These are phyloP conservation scores for Fusarium sarcochroum DNA, from an alignment of 2,329 filamentous ascomycete genomes.

Conservation along the genomic window DNA sequence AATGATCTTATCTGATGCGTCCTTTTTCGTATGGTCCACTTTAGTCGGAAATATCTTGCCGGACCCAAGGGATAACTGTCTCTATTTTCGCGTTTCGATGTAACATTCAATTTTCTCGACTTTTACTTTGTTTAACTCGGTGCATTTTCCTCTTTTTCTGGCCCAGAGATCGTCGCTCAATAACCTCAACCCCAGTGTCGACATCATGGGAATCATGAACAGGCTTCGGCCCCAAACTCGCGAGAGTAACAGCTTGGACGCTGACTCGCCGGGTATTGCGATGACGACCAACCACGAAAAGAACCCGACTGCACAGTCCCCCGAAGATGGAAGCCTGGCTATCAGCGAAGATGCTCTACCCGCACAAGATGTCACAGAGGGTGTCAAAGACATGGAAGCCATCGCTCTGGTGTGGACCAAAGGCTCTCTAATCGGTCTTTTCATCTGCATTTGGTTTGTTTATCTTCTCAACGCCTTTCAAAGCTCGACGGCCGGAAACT, in stretches of 20 bases:
- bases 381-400: constrained; percentile 28
- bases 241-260: constrained; percentile 11
- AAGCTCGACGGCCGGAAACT: constrained; percentile 54
- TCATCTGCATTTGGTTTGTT: constrained; percentile 26
- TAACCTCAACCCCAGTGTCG: background rate
- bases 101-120: background rate
- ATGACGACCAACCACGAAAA: constrained; percentile 21
- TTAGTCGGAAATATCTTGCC: constrained; percentile 8
- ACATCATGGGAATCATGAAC: constrained; percentile 13
- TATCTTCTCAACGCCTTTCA: constrained; percentile 42
- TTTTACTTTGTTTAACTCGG: too few relatives aligned
- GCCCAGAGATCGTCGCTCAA: too few relatives aligned
- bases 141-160: too few relatives aligned
- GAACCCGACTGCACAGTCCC: background rate
- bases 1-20: constrained; percentile 46
- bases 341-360: background rate
- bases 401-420: constrained; percentile 24
- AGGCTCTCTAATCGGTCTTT: constrained; percentile 7
- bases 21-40: constrained; percentile 23
- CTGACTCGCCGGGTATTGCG: constrained; percentile 14
- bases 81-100: constrained; percentile 3
- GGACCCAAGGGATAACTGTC: background rate
- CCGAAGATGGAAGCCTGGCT: constrained; percentile 20
- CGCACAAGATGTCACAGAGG: constrained; percentile 40
- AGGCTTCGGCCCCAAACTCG: background rate